Percentiles rank a stretch among this genome's conserved stretches.
phyloP scores from a whole-genome alignment of 1,139 yeast genomes.

The Hyphopichia burtonii region DNA sequence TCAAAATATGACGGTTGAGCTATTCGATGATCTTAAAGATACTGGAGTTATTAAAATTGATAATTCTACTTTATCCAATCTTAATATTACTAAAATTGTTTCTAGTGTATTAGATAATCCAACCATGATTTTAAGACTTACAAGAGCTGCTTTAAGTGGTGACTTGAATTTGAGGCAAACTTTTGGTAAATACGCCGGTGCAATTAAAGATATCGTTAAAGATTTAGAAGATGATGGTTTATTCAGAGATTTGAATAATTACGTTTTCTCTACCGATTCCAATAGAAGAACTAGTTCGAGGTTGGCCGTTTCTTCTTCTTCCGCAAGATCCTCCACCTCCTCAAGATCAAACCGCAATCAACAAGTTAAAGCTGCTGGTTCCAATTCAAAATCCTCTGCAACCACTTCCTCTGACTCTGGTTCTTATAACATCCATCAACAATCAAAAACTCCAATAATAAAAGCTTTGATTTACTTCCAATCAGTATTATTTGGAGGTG shows the following conservation, averaged over 20 bases:
- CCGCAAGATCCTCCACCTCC: conserved; percentile 5
- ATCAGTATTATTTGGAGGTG: conserved; percentile 21
- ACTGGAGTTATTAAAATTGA: conserved; percentile 28
- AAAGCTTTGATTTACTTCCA: conserved; percentile 16
- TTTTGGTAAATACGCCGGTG: conserved; percentile 32
- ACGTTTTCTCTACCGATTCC: conserved; percentile 22
- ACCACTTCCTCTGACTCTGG: conserved; percentile 11
- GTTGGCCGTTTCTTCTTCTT: conserved; percentile 1
- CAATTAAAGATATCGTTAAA: conserved; percentile 26
- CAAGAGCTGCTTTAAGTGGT: conserved; percentile 27
- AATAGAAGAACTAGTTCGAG: conserved; percentile 1
- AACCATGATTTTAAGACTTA: conserved; percentile 16
- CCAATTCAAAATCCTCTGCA: neutral
- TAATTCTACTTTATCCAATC: conserved; percentile 1
- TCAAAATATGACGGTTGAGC: conserved; percentile 35
- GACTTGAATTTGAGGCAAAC: conserved; percentile 12
- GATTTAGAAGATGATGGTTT: conserved; percentile 41
- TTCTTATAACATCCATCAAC: conserved; percentile 7
- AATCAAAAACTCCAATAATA: conserved; percentile 11
- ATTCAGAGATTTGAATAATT: conserved; percentile 38
- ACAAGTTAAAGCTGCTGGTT: neutral
- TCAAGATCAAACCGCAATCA: conserved; percentile 6
- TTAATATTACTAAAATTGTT: conserved; percentile 30
- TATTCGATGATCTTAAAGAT: conserved; percentile 23
- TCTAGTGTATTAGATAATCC: conserved; percentile 27